phyloP scores from a whole-genome alignment of 2,329 filamentous ascomycete genomes.

The Talaromyces atroroseus region DNA sequence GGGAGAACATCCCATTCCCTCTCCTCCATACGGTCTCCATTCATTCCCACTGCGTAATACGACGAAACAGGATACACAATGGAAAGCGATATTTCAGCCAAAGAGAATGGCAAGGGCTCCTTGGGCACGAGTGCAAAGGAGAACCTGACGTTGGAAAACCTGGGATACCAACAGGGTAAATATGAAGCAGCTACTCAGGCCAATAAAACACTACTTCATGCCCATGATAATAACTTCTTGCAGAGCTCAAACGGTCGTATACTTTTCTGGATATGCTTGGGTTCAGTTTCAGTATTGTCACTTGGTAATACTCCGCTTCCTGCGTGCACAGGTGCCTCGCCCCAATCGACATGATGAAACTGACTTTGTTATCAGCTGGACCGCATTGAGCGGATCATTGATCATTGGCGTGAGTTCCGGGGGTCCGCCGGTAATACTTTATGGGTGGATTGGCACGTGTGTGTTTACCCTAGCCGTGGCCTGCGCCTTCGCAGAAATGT shows the following conservation, averaged over 20 bases:
- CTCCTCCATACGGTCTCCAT: not conserved
- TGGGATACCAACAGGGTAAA: conserved; percentile 14
- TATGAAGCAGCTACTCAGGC: not conserved
- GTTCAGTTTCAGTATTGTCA: conserved; percentile 56
- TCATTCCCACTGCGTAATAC: not conserved
- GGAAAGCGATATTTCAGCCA: not conserved
- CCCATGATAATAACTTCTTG: not conserved
- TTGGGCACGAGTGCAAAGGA: conserved; percentile 3
- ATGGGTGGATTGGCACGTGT: conserved; percentile 52
- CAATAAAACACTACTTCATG: not conserved
- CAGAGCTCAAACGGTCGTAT: conserved; percentile 54
- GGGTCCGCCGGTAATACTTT: conserved; percentile 56
- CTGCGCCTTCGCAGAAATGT: conserved; percentile 57
- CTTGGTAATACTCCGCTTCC: conserved; percentile 43
- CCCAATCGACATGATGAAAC: not conserved
- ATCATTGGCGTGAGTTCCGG: conserved; percentile 53
- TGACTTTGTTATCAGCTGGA: conserved; percentile 37
- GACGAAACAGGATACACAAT: not conserved
- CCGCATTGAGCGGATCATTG: conserved; percentile 51
- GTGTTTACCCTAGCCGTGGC: conserved; percentile 49
- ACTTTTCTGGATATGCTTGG: conserved; percentile 54
- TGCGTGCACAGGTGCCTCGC: conserved; percentile 3
- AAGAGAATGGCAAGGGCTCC: not conserved
- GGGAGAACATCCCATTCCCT: not conserved
- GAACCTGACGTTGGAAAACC: conserved; percentile 8